Evolutionary conservation across 108 stramenopile genomes (phyloP), one percentile per base, ranked within the genome.

Genomic region (Nitzschia sp.): DNA sequence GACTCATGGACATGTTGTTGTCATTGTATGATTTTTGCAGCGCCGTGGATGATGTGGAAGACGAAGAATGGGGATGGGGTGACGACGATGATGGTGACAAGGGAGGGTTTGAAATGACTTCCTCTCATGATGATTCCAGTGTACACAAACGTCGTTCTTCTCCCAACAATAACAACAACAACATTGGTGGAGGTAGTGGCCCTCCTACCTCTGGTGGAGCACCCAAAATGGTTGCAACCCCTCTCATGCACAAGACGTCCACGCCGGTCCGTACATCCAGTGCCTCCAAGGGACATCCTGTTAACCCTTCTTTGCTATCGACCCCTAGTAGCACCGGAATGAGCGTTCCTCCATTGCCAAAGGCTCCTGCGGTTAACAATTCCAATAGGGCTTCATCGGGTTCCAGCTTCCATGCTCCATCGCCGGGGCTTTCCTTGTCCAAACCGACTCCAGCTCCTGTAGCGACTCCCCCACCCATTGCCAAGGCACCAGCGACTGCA

Each of bases 11-110:
- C 2, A 17, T 48, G 6, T 48, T 17, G 2, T 2, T 48, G 46
- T n/a, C n/a, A n/a, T 48, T 48, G 46, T 48, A 17, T 3, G 5
- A 10, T 63, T 14, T 41, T 48, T n/a, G 37, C 51, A 53, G 44
- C 8, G 52, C 52, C 12, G 51, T 53, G 34, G 51, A 58, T 17
- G 73, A 67, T 15, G 38, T 43, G 43, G 53, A 61, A 14, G 60
- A 59, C 19, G 68, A 76, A 53, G 75, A 76, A 17, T 76, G 75
- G 75, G 75, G 62, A 14, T 76, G 75, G 75, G 66, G 66, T 3
- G 67, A 63, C 50, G 75, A 65, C 52, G 52, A 67, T 41, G 67
- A 61, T n/a, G 51, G 34, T 53, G 60, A 20, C 22, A 62, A 54
- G 10, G 58, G 67, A 1, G 37, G 58, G 1, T 56, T 58, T 37